Evolutionary conservation across 2,329 filamentous ascomycete species (phyloP).

Genomic region (Fusarium newnesense): DNA sequence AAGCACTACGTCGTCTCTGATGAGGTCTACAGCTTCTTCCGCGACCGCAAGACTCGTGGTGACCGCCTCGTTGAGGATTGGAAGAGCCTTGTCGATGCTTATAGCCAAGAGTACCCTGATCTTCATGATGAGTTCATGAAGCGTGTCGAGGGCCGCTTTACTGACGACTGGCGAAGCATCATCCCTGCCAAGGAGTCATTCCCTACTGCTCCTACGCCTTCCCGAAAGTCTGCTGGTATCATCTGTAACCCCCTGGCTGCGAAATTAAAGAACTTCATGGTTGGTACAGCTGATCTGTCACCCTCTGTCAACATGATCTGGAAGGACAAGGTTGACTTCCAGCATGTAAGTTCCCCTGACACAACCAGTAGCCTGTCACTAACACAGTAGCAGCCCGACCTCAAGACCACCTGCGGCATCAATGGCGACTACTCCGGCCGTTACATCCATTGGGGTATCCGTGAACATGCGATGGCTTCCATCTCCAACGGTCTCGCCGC

Average conservation of each 20-base stretch:
- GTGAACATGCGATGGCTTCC: slow-evolving; percentile 70
- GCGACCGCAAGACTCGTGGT: slow-evolving; percentile 55
- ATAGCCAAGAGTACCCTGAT: slow-evolving; percentile 59
- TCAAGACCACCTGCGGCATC: slow-evolving; percentile 57
- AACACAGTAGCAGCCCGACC: slow-evolving; percentile 44
- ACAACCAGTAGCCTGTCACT: background rate
- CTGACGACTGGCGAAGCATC: slow-evolving; percentile 58
- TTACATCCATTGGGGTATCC: slow-evolving; percentile 69
- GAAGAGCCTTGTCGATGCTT: slow-evolving; percentile 55
- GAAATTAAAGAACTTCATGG: slow-evolving; percentile 59
- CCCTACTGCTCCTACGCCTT: slow-evolving; percentile 58
- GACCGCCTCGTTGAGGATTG: slow-evolving; percentile 58
- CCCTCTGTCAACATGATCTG: slow-evolving; percentile 67
- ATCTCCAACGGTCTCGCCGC: slow-evolving; percentile 70
- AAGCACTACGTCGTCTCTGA: slow-evolving; percentile 52
- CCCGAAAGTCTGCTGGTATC: slow-evolving; percentile 60
- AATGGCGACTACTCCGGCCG: slow-evolving; percentile 65
- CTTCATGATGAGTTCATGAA: slow-evolving; percentile 59
- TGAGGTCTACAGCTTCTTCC: slow-evolving; percentile 62
- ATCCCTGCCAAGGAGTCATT: slow-evolving; percentile 58
- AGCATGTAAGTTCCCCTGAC: slow-evolving; percentile 47
- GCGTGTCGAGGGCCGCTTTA: slow-evolving; percentile 59
- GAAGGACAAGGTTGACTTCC: slow-evolving; percentile 62
- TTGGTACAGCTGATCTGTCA: slow-evolving; percentile 64
- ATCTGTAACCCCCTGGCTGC: slow-evolving; percentile 63